Base-by-base conservation (phyloP, 257 asterid genomes). In the Anisodus acutangulus region DNA sequence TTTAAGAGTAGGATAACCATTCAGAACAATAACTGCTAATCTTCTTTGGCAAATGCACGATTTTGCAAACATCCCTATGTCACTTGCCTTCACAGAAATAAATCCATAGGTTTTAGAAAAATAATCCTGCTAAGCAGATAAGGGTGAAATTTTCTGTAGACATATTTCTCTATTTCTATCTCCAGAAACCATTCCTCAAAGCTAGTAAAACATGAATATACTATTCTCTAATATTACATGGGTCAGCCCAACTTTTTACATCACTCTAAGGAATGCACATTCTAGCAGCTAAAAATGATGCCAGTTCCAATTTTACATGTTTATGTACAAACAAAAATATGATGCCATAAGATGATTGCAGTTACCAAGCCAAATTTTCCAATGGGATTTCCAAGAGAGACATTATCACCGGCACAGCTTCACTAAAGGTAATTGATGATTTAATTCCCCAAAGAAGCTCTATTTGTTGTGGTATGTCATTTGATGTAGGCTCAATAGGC, bases 371-470 rank as follows among this genome's bases (percentile, higher is more conserved):
- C 39, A 97, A 88, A 89, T 97, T 92, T 85, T 97, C 98, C 53
- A 97, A 85, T 8, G 99, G 97, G 51, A 80, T 87, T 88, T 97
- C 99, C 85, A 97, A 87, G 57, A 94, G 93, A 80, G 95, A 90
- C 83, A 97, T 90, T 83, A 92, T 91, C 86, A 95, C 95, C 2
- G 98, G 98, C 84, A 93, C 83, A 74, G 85, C 89, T 58, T 89
- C 89, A 86, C 99, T 97, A 39, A 43, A 70, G 17, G 97, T 88
- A 72, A 97, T 83, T 5, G 95, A 90, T 49, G 92, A 89, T 88
- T 97, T 97, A 88, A 94, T 54, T 57, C 91, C 93, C 99, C 99
- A 97, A 17, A 97, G 93, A 88, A 87, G 90, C 91, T 95, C 99
- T 43, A 92, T 92, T 92, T 97, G 99, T 87, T 91, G 97, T 7